A percentile compares a stretch with the other conserved stretches of the same genome.
phyloP scores from a whole-genome alignment of 2,329 filamentous ascomycete genomes.

The Dothideomycetes sp. region DNA sequence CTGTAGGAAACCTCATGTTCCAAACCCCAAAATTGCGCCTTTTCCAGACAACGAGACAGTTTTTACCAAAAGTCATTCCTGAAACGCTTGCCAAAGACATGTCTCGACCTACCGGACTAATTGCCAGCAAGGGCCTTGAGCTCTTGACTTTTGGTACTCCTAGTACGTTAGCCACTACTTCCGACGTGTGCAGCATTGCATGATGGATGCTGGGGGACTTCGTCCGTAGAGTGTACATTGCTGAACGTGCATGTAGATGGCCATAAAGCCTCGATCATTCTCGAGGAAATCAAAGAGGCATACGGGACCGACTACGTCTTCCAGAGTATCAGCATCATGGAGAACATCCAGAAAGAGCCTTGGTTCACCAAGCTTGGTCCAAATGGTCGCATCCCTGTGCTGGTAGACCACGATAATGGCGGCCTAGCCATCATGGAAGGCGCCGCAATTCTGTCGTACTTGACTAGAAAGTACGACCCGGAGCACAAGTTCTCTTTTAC shows the following conservation, averaged over 20 bases:
- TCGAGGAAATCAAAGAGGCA: slow-evolving; percentile 56
- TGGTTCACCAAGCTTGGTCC: slow-evolving; percentile 55
- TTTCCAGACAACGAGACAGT: too few relatives aligned
- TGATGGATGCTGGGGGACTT: too few relatives aligned
- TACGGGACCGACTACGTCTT: slow-evolving; percentile 51
- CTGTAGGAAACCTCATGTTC: too few relatives aligned
- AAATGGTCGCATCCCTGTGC: slow-evolving; percentile 55
- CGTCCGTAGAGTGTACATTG: too few relatives aligned
- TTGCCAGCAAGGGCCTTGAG: slow-evolving; percentile 54
- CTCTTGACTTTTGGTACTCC: slow-evolving; percentile 46
- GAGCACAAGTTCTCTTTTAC: slow-evolving; percentile 35
- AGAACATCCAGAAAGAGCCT: slow-evolving; percentile 55
- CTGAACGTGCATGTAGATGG: too few relatives aligned
- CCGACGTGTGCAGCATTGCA: too few relatives aligned
- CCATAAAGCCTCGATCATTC: slow-evolving; percentile 47
- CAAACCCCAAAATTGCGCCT: too few relatives aligned
- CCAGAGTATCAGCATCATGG: slow-evolving; percentile 47
- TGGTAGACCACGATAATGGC: slow-evolving; percentile 54
- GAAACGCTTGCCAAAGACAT: slow-evolving; percentile 12
- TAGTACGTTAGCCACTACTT: too few relatives aligned
- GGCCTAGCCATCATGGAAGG: slow-evolving; percentile 42
- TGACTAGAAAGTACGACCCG: slow-evolving; percentile 35
- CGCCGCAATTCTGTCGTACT: slow-evolving; percentile 31
- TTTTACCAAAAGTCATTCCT: slow-evolving; percentile 11
- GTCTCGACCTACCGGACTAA: slow-evolving; percentile 43